These are phyloP conservation scores for Candida tetrigidarum DNA, from an alignment of 1,139 yeast species.

Conservation along the genomic window DNA sequence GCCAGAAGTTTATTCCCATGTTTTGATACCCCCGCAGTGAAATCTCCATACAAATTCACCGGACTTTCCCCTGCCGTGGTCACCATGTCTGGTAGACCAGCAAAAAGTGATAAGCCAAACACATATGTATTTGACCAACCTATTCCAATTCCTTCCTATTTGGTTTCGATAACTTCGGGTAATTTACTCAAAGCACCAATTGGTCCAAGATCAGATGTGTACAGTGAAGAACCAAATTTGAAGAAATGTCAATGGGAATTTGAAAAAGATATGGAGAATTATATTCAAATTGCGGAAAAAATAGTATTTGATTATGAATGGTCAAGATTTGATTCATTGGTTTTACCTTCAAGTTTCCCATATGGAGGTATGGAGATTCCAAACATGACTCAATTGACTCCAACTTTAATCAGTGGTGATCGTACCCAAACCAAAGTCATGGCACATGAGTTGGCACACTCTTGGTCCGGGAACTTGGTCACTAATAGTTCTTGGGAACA, in stretches of 20 bases:
- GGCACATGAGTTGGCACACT: slow-evolving; percentile 45
- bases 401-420: slow-evolving; percentile 38
- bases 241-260: slow-evolving; percentile 40
- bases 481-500: slow-evolving; percentile 44
- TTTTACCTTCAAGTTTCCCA: slow-evolving; percentile 39
- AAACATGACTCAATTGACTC: slow-evolving; percentile 41
- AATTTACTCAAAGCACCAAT: slow-evolving; percentile 32
- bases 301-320: slow-evolving; percentile 40
- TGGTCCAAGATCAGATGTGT: slow-evolving; percentile 41
- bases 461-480: slow-evolving; percentile 44
- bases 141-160: slow-evolving; percentile 40
- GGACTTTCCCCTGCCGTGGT: slow-evolving; percentile 35
- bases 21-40: slow-evolving; percentile 47
- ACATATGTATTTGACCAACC: slow-evolving; percentile 34
- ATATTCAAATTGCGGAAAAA: slow-evolving; percentile 36
- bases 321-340: slow-evolving; percentile 36
- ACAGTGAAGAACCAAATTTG: slow-evolving; percentile 31
- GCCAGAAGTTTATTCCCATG: slow-evolving; percentile 48
- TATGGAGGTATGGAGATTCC: slow-evolving; percentile 49
- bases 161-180: slow-evolving; percentile 42
- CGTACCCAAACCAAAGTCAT: slow-evolving; percentile 39
- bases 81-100: slow-evolving; percentile 44
- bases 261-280: slow-evolving; percentile 40
- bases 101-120: slow-evolving; percentile 11
- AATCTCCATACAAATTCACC: slow-evolving; percentile 34